Percentiles rank a stretch among this genome's conserved stretches.
Conservation (phyloP, 73 alveolate species). For the Paramecium primaurelia region DNA sequence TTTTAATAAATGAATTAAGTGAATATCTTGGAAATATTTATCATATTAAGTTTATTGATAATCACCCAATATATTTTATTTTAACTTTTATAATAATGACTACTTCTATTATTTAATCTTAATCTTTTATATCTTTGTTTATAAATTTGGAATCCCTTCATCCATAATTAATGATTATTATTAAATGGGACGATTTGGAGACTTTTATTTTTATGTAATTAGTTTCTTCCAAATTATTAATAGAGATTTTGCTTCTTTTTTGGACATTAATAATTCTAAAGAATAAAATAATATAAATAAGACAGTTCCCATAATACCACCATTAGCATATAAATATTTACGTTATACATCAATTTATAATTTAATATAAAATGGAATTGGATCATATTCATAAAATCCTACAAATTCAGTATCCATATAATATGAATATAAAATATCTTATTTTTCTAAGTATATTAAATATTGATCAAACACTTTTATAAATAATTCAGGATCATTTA, state of each 20-base stretch:
- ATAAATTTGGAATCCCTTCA: neutral
- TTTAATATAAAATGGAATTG: neutral
- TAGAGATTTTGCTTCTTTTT: slow-evolving; percentile 15
- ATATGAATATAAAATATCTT: neutral
- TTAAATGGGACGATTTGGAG: neutral
- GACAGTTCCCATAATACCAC: neutral
- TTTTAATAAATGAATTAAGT: neutral
- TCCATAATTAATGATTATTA: neutral
- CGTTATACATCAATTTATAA: neutral
- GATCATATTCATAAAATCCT: slow-evolving; percentile 18
- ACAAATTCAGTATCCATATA: slow-evolving; percentile 27
- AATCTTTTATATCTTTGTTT: neutral
- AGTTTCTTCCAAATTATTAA: neutral
- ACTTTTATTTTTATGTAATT: neutral
- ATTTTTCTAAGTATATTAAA: neutral
- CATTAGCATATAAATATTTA: neutral
- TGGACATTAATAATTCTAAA: neutral
- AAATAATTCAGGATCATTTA: neutral
- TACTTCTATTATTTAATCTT: neutral
- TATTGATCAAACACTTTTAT: neutral
- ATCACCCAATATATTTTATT: neutral
- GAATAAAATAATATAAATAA: neutral
- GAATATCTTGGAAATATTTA: slow-evolving; percentile 26
- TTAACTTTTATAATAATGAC: neutral
- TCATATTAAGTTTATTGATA: neutral